A percentile compares a stretch with the other conserved stretches of the same genome.
These are phyloP conservation scores for Verbascum thapsus DNA, from an alignment of 257 asterid genomes.

Conservation along the genomic window DNA sequence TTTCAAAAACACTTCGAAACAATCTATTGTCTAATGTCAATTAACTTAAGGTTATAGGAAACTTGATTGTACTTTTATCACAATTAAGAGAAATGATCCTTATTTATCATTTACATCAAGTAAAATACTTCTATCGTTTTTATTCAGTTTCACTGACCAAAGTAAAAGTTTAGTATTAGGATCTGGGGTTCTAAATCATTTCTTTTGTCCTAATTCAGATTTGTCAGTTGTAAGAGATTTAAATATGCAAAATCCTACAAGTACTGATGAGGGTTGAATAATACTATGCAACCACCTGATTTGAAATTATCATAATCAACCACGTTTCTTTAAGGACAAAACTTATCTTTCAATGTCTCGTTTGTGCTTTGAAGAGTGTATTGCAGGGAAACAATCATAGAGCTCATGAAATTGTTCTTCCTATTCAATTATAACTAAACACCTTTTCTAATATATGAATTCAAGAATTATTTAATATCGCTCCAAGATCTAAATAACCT, in stretches of 20 bases:
- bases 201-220: not conserved
- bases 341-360: no score
- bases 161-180: not conserved
- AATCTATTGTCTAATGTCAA: not conserved
- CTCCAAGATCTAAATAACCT: not conserved
- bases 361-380: no score
- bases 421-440: not conserved
- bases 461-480: conserved; percentile 4
- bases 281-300: no score
- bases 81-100: not conserved
- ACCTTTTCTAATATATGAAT: not conserved
- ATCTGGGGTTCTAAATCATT: not conserved
- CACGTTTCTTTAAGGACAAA: no score
- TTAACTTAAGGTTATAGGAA: conserved; percentile 10
- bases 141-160: not conserved
- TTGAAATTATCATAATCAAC: no score
- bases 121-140: not conserved
- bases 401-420: not conserved
- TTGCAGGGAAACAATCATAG: not conserved
- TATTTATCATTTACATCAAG: conserved; percentile 2
- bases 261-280: not conserved
- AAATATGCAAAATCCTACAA: not conserved
- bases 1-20: not conserved
- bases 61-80: conserved; percentile 10
- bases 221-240: not conserved